Base-by-base conservation (phyloP, 83 land plant genomes). In the Diphasiastrum complanatum region DNA sequence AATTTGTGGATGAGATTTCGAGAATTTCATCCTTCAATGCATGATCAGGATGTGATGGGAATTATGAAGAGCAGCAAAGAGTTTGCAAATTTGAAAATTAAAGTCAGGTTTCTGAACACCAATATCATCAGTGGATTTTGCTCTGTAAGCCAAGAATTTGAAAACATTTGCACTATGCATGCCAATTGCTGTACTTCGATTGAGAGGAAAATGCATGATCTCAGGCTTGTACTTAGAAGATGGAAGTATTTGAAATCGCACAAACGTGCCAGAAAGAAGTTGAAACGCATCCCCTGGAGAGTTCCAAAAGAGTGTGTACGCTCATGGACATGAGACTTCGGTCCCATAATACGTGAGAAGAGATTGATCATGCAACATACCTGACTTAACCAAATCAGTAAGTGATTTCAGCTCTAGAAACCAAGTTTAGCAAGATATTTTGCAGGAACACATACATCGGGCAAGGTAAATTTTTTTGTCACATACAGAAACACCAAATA, bases 281-380 rank as follows among this genome's bases (percentile, higher is more conserved):
- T 11, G 1, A 19, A 11, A 14, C n/a, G 34, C n/a, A 10, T 19
- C 1, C 27, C 31, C 31, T 55, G 59, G 59, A 55, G 59, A 33
- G 43, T 35, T 55, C 59, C 59, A 24, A 55, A 27, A 27, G 59
- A 55, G 59, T 55, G 59, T 30, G n/a, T 32, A 55, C 8, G 31
- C 5, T 55, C 59, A 0, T 55, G 45, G 45, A n/a, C n/a, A n/a
- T n/a, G n/a, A n/a, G n/a, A n/a, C n/a, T n/a, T n/a, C n/a, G n/a
- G n/a, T n/a, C n/a, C n/a, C n/a, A n/a, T n/a, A n/a, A n/a, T n/a
- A n/a, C n/a, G n/a, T n/a, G n/a, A n/a, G n/a, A n/a, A n/a, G n/a
- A n/a, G n/a, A n/a, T n/a, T n/a, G n/a, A n/a, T n/a, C n/a, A n/a
- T n/a, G n/a, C n/a, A n/a, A n/a, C n/a, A n/a, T n/a, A n/a, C n/a